phyloP scores from a whole-genome alignment of 1,139 yeast genomes.

The Scheffersomyces segobiensis region DNA sequence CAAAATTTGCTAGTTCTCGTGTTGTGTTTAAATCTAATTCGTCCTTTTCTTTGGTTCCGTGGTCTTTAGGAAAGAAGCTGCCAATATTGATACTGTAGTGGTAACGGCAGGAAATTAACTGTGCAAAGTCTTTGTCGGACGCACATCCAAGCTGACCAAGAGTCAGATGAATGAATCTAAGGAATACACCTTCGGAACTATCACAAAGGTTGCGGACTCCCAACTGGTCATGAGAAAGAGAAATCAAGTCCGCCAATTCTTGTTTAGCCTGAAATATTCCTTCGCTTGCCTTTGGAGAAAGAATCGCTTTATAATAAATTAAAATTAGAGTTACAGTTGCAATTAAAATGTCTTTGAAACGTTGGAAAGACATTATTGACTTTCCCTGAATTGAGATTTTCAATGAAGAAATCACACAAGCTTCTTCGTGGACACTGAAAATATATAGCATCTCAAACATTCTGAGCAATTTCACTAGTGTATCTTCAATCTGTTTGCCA shows the following conservation, averaged over 20 bases:
- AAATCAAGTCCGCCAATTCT: conserved; percentile 45
- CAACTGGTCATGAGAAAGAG: conserved; percentile 68
- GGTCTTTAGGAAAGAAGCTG: conserved; percentile 64
- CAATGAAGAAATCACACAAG: conserved; percentile 39
- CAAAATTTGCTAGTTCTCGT: conserved; percentile 54
- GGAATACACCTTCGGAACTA: conserved; percentile 59
- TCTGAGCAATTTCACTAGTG: conserved; percentile 20
- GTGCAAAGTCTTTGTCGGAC: conserved; percentile 65
- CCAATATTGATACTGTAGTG: conserved; percentile 65
- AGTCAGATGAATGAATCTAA: conserved; percentile 58
- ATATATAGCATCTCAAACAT: conserved; percentile 42
- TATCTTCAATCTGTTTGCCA: background rate
- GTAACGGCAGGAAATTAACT: conserved; percentile 75
- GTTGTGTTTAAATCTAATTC: conserved; percentile 47
- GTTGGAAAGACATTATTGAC: conserved; percentile 34
- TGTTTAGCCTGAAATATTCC: conserved; percentile 1
- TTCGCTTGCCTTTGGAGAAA: conserved; percentile 2
- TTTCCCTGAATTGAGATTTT: conserved; percentile 28
- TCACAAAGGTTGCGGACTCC: conserved; percentile 75
- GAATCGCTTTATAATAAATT: conserved; percentile 27
- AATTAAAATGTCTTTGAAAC: conserved; percentile 54
- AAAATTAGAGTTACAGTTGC: conserved; percentile 41
- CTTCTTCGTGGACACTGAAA: conserved; percentile 52
- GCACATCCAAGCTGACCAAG: conserved; percentile 40
- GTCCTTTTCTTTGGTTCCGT: conserved; percentile 51